Conservation (phyloP, 768 basidiomycete species). For the Nidula microcarpa region DNA sequence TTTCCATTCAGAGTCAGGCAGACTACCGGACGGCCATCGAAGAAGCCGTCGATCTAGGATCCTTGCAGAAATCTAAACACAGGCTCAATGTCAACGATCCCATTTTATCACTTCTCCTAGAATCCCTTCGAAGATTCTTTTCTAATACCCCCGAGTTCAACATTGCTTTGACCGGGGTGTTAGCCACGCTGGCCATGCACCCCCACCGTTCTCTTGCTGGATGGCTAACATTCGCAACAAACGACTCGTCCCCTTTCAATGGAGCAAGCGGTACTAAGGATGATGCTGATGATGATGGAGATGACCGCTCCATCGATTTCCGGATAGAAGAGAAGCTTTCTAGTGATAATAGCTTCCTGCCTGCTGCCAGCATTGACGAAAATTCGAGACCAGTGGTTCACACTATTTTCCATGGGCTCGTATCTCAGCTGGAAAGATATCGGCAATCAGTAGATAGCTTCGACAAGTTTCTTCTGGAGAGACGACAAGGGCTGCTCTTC, state of each 20-base stretch:
- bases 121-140: constrained; percentile 75
- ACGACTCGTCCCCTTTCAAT: constrained; percentile 22
- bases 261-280: not conserved
- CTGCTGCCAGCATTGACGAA: constrained; percentile 68
- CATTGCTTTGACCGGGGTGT: constrained; percentile 79
- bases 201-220: constrained; percentile 84
- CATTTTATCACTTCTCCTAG: constrained; percentile 66
- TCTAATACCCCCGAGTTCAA: constrained; percentile 84
- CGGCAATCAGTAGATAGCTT: constrained; percentile 73
- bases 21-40: constrained; percentile 49
- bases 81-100: constrained; percentile 77
- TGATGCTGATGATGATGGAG: constrained; percentile 48
- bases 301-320: constrained; percentile 82
- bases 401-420: constrained; percentile 75
- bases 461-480: constrained; percentile 79
- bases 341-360: constrained; percentile 53
- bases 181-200: constrained; percentile 80
- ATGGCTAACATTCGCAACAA: constrained; percentile 74
- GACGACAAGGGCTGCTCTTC: constrained; percentile 86
- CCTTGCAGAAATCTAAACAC: constrained; percentile 56
- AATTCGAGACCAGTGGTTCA: constrained; percentile 76
- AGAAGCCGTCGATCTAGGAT: constrained; percentile 29
- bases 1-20: constrained; percentile 61
- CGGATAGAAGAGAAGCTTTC: constrained; percentile 62
- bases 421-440: constrained; percentile 79